A percentile compares a stretch with the other conserved stretches of the same genome.
phyloP scores from a whole-genome alignment of 2,329 filamentous ascomycete species.

The Cladosporium sp. region DNA sequence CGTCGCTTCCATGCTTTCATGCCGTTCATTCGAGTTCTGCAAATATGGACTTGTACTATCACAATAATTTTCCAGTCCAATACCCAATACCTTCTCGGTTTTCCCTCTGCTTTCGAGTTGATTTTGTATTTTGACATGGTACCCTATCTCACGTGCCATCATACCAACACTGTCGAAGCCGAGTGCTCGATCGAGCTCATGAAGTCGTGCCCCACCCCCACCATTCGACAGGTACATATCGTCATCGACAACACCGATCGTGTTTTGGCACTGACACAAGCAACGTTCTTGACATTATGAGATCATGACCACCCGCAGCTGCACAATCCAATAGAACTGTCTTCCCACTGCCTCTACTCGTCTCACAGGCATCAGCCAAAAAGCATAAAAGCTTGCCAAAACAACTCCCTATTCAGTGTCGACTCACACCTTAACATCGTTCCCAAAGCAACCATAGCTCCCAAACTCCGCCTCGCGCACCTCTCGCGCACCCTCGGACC shows the following conservation, averaged over 20 bases:
- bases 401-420: too few relatives aligned
- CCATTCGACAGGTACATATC: not conserved
- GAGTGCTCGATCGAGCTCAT: too few relatives aligned
- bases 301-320: constrained; percentile 2
- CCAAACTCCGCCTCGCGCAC: constrained; percentile 33
- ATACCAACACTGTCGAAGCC: too few relatives aligned
- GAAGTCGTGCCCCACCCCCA: not conserved
- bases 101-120: too few relatives aligned
- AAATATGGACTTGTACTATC: not conserved
- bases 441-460: constrained; percentile 26
- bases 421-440: not conserved
- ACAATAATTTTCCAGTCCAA: too few relatives aligned
- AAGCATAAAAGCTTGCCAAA: too few relatives aligned
- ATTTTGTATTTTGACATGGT: not conserved
- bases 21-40: not conserved
- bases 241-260: constrained; percentile 5
- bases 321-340: not conserved
- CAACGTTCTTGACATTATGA: constrained; percentile 3
- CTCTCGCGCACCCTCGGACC: constrained; percentile 26
- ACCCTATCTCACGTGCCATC: too few relatives aligned
- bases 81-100: too few relatives aligned
- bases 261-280: not conserved
- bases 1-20: constrained; percentile 7
- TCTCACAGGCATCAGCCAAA: too few relatives aligned
- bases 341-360: too few relatives aligned